Conservation (phyloP, 495 filamentous ascomycete species). For the Ramalina intermedia region DNA sequence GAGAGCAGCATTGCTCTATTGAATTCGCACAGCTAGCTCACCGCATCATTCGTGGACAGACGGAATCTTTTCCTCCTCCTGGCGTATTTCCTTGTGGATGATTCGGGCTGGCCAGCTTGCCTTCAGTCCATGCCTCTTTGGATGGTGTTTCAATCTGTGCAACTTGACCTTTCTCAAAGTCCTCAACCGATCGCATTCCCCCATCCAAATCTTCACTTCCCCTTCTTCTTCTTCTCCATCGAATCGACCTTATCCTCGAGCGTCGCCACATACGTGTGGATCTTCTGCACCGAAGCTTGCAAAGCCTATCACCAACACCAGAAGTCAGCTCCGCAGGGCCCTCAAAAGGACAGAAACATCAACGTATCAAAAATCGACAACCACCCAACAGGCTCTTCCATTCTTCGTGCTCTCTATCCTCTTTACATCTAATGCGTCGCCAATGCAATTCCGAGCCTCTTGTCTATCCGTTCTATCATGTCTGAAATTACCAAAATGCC, state of each 20-base stretch:
- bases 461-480: slow-evolving; percentile 1
- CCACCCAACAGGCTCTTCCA: neutral
- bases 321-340: neutral
- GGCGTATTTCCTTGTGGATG: too few relatives aligned
- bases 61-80: too few relatives aligned
- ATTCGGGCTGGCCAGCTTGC: too few relatives aligned
- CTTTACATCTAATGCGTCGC: neutral
- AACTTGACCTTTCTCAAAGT: too few relatives aligned
- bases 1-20: too few relatives aligned
- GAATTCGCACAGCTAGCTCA: too few relatives aligned
- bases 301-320: slow-evolving; percentile 45
- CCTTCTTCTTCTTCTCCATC: slow-evolving; percentile 46
- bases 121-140: too few relatives aligned
- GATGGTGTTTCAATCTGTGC: too few relatives aligned
- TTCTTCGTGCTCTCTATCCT: neutral
- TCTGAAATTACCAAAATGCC: neutral
- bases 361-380: neutral
- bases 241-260: slow-evolving; percentile 72
- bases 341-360: neutral
- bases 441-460: neutral
- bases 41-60: too few relatives aligned
- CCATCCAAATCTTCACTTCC: neutral
- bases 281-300: slow-evolving; percentile 71
- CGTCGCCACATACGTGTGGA: slow-evolving; percentile 66
- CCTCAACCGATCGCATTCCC: too few relatives aligned